Conservation (phyloP, 75 land plant genomes). For the Selaginella moellendorffii region DNA sequence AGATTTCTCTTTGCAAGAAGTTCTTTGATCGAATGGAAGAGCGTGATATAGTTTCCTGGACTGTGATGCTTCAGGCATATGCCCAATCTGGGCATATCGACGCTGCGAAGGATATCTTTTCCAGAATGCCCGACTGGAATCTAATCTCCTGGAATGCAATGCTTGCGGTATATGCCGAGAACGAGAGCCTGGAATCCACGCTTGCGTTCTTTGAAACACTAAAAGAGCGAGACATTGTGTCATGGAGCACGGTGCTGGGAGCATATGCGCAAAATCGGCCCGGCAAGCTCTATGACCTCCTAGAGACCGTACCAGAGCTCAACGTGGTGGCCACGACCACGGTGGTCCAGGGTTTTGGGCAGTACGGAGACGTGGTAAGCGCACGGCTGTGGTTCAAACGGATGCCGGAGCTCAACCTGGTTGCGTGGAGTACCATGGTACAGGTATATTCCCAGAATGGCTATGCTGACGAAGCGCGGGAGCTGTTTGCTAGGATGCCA, state of each 20-base stretch:
- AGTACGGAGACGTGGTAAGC: background rate
- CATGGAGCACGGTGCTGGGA: background rate
- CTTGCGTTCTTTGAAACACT: background rate
- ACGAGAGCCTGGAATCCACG: background rate
- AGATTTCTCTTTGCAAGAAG: background rate
- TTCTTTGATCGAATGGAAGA: background rate
- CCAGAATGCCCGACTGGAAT: background rate
- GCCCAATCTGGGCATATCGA: background rate
- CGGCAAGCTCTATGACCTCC: background rate
- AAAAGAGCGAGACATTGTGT: background rate
- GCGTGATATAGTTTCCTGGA: background rate
- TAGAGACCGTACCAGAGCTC: background rate
- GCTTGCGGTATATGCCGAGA: background rate
- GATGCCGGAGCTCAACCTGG: background rate
- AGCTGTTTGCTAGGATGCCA: background rate
- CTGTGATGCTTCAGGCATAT: background rate
- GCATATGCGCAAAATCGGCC: background rate
- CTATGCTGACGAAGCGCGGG: background rate
- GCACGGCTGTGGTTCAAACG: background rate
- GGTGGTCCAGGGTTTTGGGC: background rate
- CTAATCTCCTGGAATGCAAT: background rate
- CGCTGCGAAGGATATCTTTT: background rate
- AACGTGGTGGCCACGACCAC: background rate
- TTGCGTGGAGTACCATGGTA: background rate
- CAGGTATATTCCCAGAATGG: background rate